Evolutionary conservation across 2,329 filamentous ascomycete species (phyloP).

Genomic region (Botrytis sinoallii): DNA sequence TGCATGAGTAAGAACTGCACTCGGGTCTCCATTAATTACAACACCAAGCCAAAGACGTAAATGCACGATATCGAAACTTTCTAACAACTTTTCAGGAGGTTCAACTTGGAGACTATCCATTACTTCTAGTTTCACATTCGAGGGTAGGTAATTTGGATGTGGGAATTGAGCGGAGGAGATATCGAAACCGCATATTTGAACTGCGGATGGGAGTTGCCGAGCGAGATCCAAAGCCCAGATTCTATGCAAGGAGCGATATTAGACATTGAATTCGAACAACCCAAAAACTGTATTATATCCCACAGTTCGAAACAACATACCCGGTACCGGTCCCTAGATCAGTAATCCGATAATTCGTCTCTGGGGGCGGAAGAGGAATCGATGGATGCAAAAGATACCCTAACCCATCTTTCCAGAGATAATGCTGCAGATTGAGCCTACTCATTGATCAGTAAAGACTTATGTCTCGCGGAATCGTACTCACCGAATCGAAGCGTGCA

Average conservation of each 20-base stretch:
- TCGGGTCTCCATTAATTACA: neutral
- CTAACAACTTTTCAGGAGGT: neutral
- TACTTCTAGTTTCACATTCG: neutral
- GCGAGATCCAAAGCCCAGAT: neutral
- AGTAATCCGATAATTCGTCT: neutral
- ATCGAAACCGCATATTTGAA: neutral
- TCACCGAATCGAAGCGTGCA: neutral
- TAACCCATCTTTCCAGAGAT: neutral
- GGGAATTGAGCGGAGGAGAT: neutral
- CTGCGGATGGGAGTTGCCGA: neutral
- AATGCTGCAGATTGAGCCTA: neutral
- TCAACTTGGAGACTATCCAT: neutral
- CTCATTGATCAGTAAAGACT: neutral
- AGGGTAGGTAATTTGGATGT: neutral
- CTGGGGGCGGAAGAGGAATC: neutral
- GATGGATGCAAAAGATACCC: neutral
- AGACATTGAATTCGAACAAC: neutral
- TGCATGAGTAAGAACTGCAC: neutral
- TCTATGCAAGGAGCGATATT: neutral
- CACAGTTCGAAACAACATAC: neutral
- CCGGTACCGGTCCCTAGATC: neutral
- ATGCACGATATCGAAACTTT: neutral
- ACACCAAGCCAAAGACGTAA: neutral
- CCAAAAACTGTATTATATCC: rapidly evolving
- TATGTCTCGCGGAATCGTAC: neutral